Conservation (phyloP, 2,329 filamentous ascomycete species). For the Alternaria solani region DNA sequence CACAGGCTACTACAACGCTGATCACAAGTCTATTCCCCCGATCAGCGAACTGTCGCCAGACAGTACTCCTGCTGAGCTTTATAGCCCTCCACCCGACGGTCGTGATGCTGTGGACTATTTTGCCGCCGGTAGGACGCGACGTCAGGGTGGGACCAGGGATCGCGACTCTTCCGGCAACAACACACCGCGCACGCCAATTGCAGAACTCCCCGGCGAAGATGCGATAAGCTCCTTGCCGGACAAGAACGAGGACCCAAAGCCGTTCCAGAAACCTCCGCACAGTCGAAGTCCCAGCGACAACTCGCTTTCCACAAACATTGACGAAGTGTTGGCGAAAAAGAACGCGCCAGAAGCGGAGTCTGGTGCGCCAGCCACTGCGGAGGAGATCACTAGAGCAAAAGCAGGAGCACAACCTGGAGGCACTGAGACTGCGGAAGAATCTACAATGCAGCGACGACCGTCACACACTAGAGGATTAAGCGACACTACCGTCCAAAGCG, state of each 20-base stretch:
- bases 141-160: constrained; percentile 33
- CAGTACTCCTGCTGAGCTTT: constrained; percentile 45
- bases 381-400: constrained; percentile 1
- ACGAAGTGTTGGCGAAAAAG: constrained; percentile 32
- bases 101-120: constrained; percentile 38
- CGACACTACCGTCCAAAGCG: constrained; percentile 43
- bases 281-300: constrained; percentile 39
- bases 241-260: constrained; percentile 26
- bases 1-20: constrained; percentile 35
- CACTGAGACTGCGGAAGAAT: neutral
- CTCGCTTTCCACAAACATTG: constrained; percentile 39
- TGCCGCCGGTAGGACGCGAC: constrained; percentile 24
- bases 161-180: constrained; percentile 39
- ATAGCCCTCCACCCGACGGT: constrained; percentile 38
- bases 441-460: constrained; percentile 31
- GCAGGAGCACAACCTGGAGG: neutral
- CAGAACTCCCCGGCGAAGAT: constrained; percentile 46
- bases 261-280: constrained; percentile 25
- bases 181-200: constrained; percentile 35
- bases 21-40: constrained; percentile 39
- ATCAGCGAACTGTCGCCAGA: constrained; percentile 47
- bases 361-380: neutral
- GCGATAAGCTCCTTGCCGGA: constrained; percentile 25
- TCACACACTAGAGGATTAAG: constrained; percentile 44
- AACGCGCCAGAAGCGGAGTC: constrained; percentile 3